Percentiles rank a stretch among this genome's conserved stretches.
These are phyloP conservation scores for Poteriospumella lacustris DNA, from an alignment of 108 stramenopile genomes.

Conservation along the genomic window DNA sequence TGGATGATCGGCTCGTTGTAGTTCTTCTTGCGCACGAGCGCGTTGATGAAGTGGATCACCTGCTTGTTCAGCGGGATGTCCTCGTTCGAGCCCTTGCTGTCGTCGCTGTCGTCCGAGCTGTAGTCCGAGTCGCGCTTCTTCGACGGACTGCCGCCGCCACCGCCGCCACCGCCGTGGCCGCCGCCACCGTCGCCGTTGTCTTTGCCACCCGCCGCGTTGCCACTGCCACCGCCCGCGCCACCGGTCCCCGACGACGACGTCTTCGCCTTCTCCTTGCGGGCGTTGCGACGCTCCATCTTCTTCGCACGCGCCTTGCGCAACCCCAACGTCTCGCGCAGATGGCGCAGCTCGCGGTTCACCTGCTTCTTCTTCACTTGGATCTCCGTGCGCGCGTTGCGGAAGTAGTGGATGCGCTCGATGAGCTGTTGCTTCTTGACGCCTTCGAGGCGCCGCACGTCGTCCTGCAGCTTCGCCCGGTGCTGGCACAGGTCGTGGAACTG, in stretches of 20 bases:
- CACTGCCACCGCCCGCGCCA: too few relatives aligned
- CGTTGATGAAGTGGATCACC: constrained; percentile 16
- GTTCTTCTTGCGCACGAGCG: neutral
- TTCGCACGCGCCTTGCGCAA: too few relatives aligned
- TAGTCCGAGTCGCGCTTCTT: neutral
- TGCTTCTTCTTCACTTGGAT: neutral
- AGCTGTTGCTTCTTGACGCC: neutral
- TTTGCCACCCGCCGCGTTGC: too few relatives aligned
- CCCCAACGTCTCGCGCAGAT: too few relatives aligned
- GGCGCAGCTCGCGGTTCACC: neutral
- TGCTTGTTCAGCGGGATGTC: neutral
- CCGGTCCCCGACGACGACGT: too few relatives aligned
- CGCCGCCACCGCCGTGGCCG: neutral
- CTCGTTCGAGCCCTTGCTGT: neutral
- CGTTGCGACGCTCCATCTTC: too few relatives aligned
- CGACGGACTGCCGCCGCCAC: neutral
- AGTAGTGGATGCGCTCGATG: neutral
- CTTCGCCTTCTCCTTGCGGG: too few relatives aligned
- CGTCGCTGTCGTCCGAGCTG: neutral
- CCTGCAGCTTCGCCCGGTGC: neutral
- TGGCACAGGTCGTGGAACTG: constrained; percentile 12
- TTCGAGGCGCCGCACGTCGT: neutral
- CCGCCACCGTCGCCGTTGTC: too few relatives aligned
- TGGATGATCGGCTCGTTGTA: neutral
- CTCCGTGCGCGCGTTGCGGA: neutral